phyloP scores from a whole-genome alignment of 768 basidiomycete species.

The Pleurotus platypus region DNA sequence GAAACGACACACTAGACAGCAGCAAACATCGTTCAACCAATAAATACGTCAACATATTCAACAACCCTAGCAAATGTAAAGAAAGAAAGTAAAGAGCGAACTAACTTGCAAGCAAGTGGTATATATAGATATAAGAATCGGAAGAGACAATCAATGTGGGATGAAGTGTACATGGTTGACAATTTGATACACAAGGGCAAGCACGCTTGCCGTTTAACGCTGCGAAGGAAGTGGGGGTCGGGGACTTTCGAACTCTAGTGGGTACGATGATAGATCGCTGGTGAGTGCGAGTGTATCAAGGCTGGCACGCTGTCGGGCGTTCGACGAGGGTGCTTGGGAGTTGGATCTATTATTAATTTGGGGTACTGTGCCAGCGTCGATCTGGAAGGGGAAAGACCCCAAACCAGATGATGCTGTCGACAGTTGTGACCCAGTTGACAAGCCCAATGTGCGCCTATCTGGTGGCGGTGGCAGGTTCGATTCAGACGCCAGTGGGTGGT shows the following conservation, averaged over 20 bases:
- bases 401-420: constrained; percentile 80
- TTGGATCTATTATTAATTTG: constrained; percentile 21
- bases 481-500: constrained; percentile 18
- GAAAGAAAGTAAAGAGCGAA: neutral
- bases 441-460: constrained; percentile 56
- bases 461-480: constrained; percentile 48
- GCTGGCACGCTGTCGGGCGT: constrained; percentile 68
- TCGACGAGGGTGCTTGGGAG: constrained; percentile 27
- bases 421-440: constrained; percentile 74
- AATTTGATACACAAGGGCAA: constrained; percentile 1
- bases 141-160: neutral
- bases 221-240: constrained; percentile 1
- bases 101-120: constrained; percentile 8
- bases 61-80: neutral
- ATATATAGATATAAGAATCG: constrained; percentile 8
- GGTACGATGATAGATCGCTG: constrained; percentile 79
- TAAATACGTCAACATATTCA: neutral
- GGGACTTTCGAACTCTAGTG: constrained; percentile 60
- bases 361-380: constrained; percentile 53
- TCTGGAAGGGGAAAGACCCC: constrained; percentile 84
- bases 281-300: constrained; percentile 83
- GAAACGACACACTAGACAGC: constrained; percentile 2
- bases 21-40: neutral
- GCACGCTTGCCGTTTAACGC: neutral
- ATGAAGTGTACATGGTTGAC: constrained; percentile 1